These are phyloP conservation scores for Parastagonospora nodorum DNA, from an alignment of 2,329 filamentous ascomycete species.

Conservation along the genomic window DNA sequence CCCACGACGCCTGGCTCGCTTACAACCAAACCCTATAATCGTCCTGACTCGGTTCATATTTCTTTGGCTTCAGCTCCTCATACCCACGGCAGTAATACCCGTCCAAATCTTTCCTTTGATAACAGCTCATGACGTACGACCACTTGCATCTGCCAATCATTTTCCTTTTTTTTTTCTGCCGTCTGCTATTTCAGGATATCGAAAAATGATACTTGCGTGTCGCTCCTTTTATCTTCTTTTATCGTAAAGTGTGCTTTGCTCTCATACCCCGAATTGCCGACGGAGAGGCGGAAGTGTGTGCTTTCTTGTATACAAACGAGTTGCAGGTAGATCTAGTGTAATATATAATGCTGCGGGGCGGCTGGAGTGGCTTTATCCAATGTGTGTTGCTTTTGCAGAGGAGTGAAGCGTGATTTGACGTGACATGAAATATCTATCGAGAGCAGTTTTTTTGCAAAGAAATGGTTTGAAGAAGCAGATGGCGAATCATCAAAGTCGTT, in stretches of 20 bases:
- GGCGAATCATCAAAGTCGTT: too few species aligned
- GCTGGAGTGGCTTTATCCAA: constrained; percentile 3
- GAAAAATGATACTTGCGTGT: too few species aligned
- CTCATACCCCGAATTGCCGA: background rate
- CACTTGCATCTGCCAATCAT: too few species aligned
- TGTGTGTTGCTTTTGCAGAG: background rate
- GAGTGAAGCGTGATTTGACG: too few species aligned
- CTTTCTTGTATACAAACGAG: constrained; percentile 16
- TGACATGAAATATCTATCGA: too few species aligned
- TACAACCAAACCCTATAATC: constrained; percentile 33
- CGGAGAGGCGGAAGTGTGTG: constrained; percentile 9
- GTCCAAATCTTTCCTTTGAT: background rate
- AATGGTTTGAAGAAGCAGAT: too few species aligned
- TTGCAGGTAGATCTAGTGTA: constrained; percentile 11
- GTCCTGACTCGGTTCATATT: background rate
- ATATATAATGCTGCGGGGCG: constrained; percentile 34
- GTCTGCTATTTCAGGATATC: too few species aligned
- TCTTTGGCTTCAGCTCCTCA: constrained; percentile 6
- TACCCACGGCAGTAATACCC: background rate
- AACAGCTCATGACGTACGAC: too few species aligned
- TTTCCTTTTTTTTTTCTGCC: too few species aligned
- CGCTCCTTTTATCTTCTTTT: too few species aligned
- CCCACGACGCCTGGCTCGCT: constrained; percentile 44
- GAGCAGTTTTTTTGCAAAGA: too few species aligned
- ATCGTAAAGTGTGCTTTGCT: too few species aligned